A percentile compares a stretch with the other conserved stretches of the same genome.
Evolutionary conservation across 2,329 filamentous ascomycete genomes (phyloP).

Genomic region (Xylaria sp.): DNA sequence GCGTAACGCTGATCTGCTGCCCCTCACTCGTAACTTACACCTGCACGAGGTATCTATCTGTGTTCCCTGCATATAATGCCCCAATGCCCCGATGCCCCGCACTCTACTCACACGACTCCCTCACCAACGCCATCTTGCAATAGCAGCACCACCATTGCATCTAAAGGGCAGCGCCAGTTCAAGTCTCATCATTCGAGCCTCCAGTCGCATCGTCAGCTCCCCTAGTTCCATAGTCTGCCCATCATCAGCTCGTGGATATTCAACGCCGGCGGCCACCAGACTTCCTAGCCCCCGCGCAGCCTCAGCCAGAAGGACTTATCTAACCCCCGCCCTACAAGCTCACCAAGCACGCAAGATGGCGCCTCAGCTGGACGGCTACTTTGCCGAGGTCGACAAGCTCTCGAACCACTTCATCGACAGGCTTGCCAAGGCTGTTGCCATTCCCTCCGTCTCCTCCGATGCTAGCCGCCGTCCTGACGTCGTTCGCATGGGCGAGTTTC

Average conservation of each 20-base stretch:
- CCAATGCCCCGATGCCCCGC: constrained; percentile 46
- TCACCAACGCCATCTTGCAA: constrained; percentile 27
- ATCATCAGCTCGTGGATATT: constrained; percentile 5
- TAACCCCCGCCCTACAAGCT: constrained; percentile 63
- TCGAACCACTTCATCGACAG: constrained; percentile 88
- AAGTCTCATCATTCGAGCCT: not conserved
- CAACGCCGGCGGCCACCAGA: constrained; percentile 1
- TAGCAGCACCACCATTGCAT: constrained; percentile 12
- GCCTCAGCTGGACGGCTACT: constrained; percentile 89
- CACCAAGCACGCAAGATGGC: constrained; percentile 83
- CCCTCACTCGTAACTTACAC: constrained; percentile 27
- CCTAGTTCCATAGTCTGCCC: not conserved
- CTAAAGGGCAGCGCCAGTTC: constrained; percentile 16
- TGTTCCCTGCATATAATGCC: constrained; percentile 19
- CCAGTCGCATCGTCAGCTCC: not conserved
- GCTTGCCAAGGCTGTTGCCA: constrained; percentile 90
- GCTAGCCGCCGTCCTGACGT: constrained; percentile 91
- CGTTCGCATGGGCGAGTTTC: constrained; percentile 94
- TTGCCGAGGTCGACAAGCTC: constrained; percentile 87
- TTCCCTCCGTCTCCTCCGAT: constrained; percentile 93
- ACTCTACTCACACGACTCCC: constrained; percentile 40
- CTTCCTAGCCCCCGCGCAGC: constrained; percentile 14
- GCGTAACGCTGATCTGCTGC: constrained; percentile 27
- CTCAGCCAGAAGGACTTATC: constrained; percentile 56
- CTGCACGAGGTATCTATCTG: not conserved